Base-by-base conservation (phyloP, 1,284 basidiomycete species). In the Lentinus polychrous region DNA sequence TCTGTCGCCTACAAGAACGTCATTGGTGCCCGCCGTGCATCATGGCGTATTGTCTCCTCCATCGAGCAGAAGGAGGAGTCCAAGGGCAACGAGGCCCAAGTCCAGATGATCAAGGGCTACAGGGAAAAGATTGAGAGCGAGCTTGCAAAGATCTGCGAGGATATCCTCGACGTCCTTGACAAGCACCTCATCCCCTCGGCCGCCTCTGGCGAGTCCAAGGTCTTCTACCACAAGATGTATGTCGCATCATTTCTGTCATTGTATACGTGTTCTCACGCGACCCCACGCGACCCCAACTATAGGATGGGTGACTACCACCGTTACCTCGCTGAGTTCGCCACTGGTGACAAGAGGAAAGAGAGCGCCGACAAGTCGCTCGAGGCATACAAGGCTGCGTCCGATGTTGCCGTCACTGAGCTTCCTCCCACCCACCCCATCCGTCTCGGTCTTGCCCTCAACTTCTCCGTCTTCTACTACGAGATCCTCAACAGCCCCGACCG, bases 251-350 rank as follows among this genome's bases (percentile, higher is more conserved):
- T 0, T 43, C 35, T n/a, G 20, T n/a, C n/a, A n/a, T 2, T 8
- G 12, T 49, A 17, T 35, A 39, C 46, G 15, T 48, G 27, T 46
- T 47, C 23, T 43, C 44, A 20, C 44, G 50, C 52, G 43, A 43
- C 45, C 8, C n/a, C n/a, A n/a, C n/a, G n/a, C n/a, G n/a, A n/a
- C n/a, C n/a, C n/a, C n/a, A n/a, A 14, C 34, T 32, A 17, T 34
- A 96, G 94, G 93, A 99, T 95, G 96, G 95, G 96, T 71, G 96
- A 99, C 75, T 99, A 99, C 78, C 95, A 99, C 83, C 94, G 95
- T 64, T 99, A 98, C 78, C 92, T 99, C 60, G 95, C 96, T 64
- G 95, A 99, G 76, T 99, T 99, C 66, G 95, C 96, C 52, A 94
- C 93, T 49, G 95, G 95, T 63, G 94, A 98, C 75, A 95, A 95